phyloP scores from a whole-genome alignment of 2,329 filamentous ascomycete species.

The Rasamsonia emersonii region DNA sequence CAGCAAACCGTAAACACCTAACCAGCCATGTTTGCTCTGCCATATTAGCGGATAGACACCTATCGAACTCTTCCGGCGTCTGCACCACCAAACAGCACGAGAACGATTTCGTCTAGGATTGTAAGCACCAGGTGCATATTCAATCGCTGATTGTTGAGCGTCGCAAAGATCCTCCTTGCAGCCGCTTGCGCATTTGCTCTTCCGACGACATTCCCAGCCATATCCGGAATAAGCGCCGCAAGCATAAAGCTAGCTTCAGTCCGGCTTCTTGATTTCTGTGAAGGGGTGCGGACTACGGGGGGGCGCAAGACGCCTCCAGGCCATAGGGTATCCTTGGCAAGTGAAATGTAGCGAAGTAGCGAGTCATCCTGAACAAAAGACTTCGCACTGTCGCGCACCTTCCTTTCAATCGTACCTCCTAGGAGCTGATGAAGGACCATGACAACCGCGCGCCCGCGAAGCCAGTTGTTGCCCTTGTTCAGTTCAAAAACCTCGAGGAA shows the following conservation, averaged over 20 bases:
- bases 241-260: constrained; percentile 85
- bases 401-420: constrained; percentile 91
- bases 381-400: constrained; percentile 77
- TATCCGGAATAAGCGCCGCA: constrained; percentile 78
- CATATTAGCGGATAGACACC: too few species aligned
- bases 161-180: constrained; percentile 79
- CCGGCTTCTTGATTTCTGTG: constrained; percentile 70
- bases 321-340: constrained; percentile 74
- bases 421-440: constrained; percentile 93
- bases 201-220: constrained; percentile 89
- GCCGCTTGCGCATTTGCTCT: constrained; percentile 85
- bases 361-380: constrained; percentile 68
- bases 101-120: constrained; percentile 61
- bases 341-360: constrained; percentile 63
- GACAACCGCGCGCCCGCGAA: constrained; percentile 88
- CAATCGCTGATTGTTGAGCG: constrained; percentile 79
- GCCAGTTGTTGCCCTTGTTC: constrained; percentile 93
- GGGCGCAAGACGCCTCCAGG: constrained; percentile 47
- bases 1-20: too few species aligned
- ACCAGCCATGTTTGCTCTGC: too few species aligned
- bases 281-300: constrained; percentile 50
- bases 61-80: constrained; percentile 10
- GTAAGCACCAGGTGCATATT: constrained; percentile 69
- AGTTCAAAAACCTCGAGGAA: constrained; percentile 94
- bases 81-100: constrained; percentile 49